A percentile compares a stretch with the other conserved stretches of the same genome.
Conservation (phyloP, 108 stramenopile species). For the Stephanodiscus triporus region DNA sequence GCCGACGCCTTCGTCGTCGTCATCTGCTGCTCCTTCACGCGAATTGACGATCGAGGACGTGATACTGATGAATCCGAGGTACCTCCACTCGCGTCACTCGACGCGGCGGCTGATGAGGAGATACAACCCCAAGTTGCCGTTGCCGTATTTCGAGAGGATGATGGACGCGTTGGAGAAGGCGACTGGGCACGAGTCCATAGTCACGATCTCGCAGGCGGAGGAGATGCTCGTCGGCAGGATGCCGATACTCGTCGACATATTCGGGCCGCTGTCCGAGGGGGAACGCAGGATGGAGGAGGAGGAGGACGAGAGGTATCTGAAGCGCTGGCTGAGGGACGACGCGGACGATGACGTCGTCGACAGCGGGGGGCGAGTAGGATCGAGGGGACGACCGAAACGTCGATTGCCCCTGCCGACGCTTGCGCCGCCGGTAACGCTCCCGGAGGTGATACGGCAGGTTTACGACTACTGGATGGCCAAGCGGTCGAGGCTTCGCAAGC, state of each 20-base stretch:
- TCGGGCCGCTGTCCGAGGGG: constrained; percentile 28
- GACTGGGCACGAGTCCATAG: constrained; percentile 82
- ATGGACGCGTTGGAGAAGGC: constrained; percentile 83
- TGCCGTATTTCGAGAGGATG: constrained; percentile 72
- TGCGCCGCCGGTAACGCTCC: constrained; percentile 53
- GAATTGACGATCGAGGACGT: constrained; percentile 22
- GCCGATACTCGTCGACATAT: constrained; percentile 64
- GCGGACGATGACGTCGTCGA: background rate
- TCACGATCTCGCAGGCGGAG: constrained; percentile 71
- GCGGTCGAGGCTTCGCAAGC: constrained; percentile 85
- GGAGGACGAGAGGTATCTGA: constrained; percentile 2
- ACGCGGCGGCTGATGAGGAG: constrained; percentile 26
- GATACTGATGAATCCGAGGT: constrained; percentile 37
- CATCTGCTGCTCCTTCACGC: background rate
- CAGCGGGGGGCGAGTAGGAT: background rate
- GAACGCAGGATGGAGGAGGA: constrained; percentile 17
- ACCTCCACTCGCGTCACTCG: constrained; percentile 18
- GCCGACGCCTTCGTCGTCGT: background rate
- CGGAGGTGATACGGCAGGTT: constrained; percentile 63
- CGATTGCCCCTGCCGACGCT: constrained; percentile 20
- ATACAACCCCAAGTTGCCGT: constrained; percentile 49
- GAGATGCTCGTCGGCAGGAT: constrained; percentile 57
- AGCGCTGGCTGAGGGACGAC: background rate
- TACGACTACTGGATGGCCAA: constrained; percentile 92
- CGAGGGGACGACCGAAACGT: background rate